Evolutionary conservation across 306 rosid species (phyloP), one percentile per base, ranked within the genome.

Genomic region (Ochetophila trinervis): DNA sequence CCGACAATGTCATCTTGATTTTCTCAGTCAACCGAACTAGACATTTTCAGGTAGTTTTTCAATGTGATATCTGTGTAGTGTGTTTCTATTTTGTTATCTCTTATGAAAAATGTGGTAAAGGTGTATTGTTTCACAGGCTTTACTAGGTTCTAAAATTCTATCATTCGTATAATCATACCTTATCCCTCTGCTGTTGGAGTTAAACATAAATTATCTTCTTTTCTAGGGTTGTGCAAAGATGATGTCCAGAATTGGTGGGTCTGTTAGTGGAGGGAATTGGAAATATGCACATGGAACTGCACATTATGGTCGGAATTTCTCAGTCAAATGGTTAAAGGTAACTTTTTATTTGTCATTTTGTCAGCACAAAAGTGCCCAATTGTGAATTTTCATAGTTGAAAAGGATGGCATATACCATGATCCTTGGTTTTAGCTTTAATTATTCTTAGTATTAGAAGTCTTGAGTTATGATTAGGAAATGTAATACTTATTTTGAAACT

Each of bases 221-320:
- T 77, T 50, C 76, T 73, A 94, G 99, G 99, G 99, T 69, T 94
- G 96, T 82, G 99, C 99, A 73, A 94, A 90, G 91, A 94, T 94
- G 99, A 87, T 84, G 73, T 83, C 99, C 73, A 94, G 99, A 81
- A 94, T 90, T 62, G 99, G 99, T 77, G 99, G 90, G 60, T 90
- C 97, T 72, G 90, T 84, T 71, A 53, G 91, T 22, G 99, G 99
- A n/a, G 99, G 99, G 50, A 94, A 94, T 73, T 94, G 99, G 99
- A 94, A 94, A 79, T 94, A 94, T 84, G 99, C 96, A 20, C 97
- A 94, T 57, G 99, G 97, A 76, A 90, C 97, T 68, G 97, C 99
- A 37, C 99, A 94, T 88, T 94, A 94, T 9, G 99, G 99, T 44
- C 87, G 95, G 63, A 94, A 94, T 78, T 94, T 94, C 76, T 81